These are phyloP conservation scores for Dryadomyces quercus-mongolicae DNA, from an alignment of 2,329 filamentous ascomycete species.

Conservation along the genomic window DNA sequence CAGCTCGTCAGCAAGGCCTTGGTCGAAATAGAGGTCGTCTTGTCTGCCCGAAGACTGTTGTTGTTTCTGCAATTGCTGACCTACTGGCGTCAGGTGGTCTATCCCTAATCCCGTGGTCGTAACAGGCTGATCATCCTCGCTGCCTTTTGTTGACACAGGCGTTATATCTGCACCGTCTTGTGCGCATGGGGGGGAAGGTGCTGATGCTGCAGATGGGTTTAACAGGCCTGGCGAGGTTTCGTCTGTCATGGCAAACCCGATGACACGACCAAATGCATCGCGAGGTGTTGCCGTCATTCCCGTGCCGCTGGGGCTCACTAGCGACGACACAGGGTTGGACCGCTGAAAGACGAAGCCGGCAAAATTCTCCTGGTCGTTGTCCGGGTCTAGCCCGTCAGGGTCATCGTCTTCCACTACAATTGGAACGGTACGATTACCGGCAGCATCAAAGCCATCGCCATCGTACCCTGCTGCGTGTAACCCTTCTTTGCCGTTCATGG, in stretches of 20 bases:
- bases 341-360: slow-evolving; percentile 46
- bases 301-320: slow-evolving; percentile 36
- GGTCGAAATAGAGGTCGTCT: slow-evolving; percentile 57
- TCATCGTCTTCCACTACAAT: slow-evolving; percentile 12
- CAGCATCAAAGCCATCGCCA: background rate
- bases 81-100: background rate
- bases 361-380: slow-evolving; percentile 49
- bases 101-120: slow-evolving; percentile 5
- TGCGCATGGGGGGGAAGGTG: background rate
- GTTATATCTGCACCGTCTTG: background rate
- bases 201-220: slow-evolving; percentile 10
- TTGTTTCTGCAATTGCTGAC: background rate
- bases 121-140: slow-evolving; percentile 4
- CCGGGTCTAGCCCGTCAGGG: slow-evolving; percentile 28
- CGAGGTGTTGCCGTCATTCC: slow-evolving; percentile 39
- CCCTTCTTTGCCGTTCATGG: no score
- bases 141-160: background rate
- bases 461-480: background rate
- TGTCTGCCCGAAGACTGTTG: slow-evolving; percentile 17
- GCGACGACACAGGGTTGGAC: slow-evolving; percentile 37
- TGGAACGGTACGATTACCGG: slow-evolving; percentile 18
- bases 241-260: slow-evolving; percentile 43
- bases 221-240: slow-evolving; percentile 25
- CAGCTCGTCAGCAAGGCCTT: slow-evolving; percentile 31
- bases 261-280: slow-evolving; percentile 40